A percentile compares a stretch with the other conserved stretches of the same genome.
phyloP scores from a whole-genome alignment of 192 early-diverging fungal species.

The Jimgerdemannia flammicorona region DNA sequence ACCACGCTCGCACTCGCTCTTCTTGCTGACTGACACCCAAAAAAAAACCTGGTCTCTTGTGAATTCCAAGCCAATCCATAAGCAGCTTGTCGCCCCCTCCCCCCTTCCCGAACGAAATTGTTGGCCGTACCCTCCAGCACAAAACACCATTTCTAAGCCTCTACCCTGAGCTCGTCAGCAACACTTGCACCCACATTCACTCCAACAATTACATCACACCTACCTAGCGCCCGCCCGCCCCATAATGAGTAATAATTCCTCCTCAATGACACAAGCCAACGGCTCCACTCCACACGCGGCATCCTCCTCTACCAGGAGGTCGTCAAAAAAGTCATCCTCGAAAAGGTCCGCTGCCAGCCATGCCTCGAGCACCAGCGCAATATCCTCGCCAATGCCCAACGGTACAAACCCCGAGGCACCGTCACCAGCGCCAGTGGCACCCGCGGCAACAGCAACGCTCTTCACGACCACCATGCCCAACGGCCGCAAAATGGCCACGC shows the following conservation, averaged over 20 bases:
- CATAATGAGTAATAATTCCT: neutral
- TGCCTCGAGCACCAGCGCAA: too few relatives aligned
- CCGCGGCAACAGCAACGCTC: neutral
- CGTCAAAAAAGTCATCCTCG: neutral
- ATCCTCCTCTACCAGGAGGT: neutral
- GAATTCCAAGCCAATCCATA: too few relatives aligned
- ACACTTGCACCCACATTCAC: neutral
- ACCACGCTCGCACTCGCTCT: too few relatives aligned
- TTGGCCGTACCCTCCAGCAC: too few relatives aligned
- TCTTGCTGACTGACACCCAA: too few relatives aligned
- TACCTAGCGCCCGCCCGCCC: neutral
- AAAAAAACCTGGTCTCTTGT: too few relatives aligned
- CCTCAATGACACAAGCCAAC: neutral
- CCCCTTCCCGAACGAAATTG: too few relatives aligned
- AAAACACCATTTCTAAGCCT: too few relatives aligned
- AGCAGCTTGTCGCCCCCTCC: too few relatives aligned
- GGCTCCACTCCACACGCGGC: neutral
- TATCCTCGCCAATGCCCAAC: neutral
- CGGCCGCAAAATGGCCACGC: too few relatives aligned
- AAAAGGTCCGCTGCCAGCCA: too few relatives aligned
- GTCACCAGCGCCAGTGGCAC: neutral
- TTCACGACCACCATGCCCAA: neutral
- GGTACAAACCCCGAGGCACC: neutral
- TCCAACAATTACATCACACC: neutral
- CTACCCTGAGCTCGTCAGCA: too few relatives aligned